Evolutionary conservation across 306 rosid species (phyloP).

Genomic region (Abrus precatorius): DNA sequence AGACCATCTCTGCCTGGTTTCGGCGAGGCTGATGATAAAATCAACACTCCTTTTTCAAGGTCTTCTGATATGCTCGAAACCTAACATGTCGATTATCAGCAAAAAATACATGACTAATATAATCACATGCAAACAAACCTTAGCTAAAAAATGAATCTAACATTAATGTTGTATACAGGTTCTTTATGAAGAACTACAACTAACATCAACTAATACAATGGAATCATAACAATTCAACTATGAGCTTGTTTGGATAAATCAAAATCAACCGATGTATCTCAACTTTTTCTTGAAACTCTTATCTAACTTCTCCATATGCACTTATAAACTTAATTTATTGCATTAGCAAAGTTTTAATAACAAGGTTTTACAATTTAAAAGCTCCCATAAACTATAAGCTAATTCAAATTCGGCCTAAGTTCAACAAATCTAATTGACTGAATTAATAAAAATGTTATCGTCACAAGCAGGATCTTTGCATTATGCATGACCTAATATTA

Average conservation of each 20-base stretch:
- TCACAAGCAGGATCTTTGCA: neutral
- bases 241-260: neutral
- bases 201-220: constrained; percentile 1
- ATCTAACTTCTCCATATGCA: neutral
- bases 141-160: constrained; percentile 19
- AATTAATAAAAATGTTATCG: neutral
- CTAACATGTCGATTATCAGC: constrained; percentile 57
- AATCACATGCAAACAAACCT: constrained; percentile 19
- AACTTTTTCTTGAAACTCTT: no score
- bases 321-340: neutral
- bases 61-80: constrained; percentile 85
- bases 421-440: neutral
- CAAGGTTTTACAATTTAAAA: neutral
- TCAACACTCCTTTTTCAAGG: constrained; percentile 60
- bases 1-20: constrained; percentile 86
- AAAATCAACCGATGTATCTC: neutral
- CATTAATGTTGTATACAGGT: constrained; percentile 6
- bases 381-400: no score
- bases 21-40: constrained; percentile 46
- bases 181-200: neutral
- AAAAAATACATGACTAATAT: constrained; percentile 25
- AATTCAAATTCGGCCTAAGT: no score
- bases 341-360: neutral
- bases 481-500: neutral
- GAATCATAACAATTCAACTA: neutral